A percentile compares a stretch with the other conserved stretches of the same genome.
phyloP scores from a whole-genome alignment of 1,284 basidiomycete genomes.

The Leccinum griseonigrum region DNA sequence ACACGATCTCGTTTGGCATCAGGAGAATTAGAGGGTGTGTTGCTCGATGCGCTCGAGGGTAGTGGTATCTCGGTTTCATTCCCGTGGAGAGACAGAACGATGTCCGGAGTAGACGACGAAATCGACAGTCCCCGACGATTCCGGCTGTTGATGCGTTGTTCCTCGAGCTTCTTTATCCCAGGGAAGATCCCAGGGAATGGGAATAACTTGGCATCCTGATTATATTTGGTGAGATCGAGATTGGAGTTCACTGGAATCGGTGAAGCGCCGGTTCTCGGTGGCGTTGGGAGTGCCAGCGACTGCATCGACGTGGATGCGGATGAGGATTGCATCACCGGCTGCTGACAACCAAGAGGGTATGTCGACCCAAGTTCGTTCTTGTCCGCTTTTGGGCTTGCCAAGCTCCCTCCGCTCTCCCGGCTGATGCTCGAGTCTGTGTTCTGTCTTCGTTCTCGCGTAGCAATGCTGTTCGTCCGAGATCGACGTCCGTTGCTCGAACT shows the following conservation, averaged over 20 bases:
- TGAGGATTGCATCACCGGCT: slow-evolving; percentile 54
- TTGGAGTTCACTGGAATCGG: slow-evolving; percentile 68
- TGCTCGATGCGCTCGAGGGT: slow-evolving; percentile 47
- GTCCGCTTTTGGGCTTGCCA: slow-evolving; percentile 57
- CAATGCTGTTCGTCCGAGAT: slow-evolving; percentile 74
- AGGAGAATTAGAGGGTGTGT: slow-evolving; percentile 50
- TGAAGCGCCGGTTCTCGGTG: slow-evolving; percentile 56
- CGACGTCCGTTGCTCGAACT: slow-evolving; percentile 65
- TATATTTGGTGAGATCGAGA: slow-evolving; percentile 59
- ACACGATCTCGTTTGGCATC: slow-evolving; percentile 56
- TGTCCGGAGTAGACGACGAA: slow-evolving; percentile 65
- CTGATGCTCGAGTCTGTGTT: slow-evolving; percentile 70
- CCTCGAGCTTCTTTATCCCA: slow-evolving; percentile 74
- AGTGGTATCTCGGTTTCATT: slow-evolving; percentile 43
- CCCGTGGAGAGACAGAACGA: slow-evolving; percentile 45
- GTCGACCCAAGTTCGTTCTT: slow-evolving; percentile 44
- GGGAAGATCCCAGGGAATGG: slow-evolving; percentile 93
- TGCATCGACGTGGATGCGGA: slow-evolving; percentile 65
- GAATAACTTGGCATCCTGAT: slow-evolving; percentile 73
- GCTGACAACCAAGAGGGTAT: slow-evolving; percentile 40
- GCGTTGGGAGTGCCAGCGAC: slow-evolving; percentile 53
- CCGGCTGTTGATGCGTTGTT: slow-evolving; percentile 57
- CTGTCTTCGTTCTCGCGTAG: slow-evolving; percentile 59
- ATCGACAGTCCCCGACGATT: slow-evolving; percentile 45
- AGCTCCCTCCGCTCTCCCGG: slow-evolving; percentile 70